phyloP scores from a whole-genome alignment of 805 yeast genomes.

The Zygotorulaspora chibaensis region DNA sequence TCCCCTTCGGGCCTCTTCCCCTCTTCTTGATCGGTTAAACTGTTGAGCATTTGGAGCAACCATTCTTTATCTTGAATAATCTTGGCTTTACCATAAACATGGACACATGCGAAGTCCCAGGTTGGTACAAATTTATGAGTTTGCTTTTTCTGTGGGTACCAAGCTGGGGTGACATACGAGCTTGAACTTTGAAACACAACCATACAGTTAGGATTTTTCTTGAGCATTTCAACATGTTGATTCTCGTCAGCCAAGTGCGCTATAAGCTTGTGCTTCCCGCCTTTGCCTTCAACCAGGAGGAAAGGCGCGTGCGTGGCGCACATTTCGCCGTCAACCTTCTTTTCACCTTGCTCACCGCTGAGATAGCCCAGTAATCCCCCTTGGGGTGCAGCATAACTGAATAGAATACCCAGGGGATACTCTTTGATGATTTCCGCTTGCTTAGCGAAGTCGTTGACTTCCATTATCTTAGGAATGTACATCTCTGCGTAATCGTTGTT shows the following conservation, averaged over 20 bases:
- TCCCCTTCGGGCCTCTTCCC: constrained; percentile 30
- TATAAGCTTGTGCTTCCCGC: constrained; percentile 39
- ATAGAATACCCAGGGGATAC: constrained; percentile 51
- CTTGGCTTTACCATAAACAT: constrained; percentile 48
- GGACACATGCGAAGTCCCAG: constrained; percentile 38
- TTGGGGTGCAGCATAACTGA: constrained; percentile 23
- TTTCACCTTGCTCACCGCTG: constrained; percentile 8
- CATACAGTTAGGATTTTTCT: constrained; percentile 39
- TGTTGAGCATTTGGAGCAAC: constrained; percentile 42
- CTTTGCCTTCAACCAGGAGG: constrained; percentile 36
- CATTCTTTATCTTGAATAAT: constrained; percentile 44
- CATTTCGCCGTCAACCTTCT: constrained; percentile 36
- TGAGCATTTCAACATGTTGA: constrained; percentile 43
- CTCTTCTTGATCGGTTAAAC: constrained; percentile 46
- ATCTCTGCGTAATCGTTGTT: constrained; percentile 9
- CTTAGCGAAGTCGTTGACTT: constrained; percentile 34
- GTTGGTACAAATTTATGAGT: constrained; percentile 66
- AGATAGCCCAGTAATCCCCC: constrained; percentile 10
- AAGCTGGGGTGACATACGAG: constrained; percentile 54
- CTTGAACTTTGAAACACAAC: constrained; percentile 50
- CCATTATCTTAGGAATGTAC: constrained; percentile 31
- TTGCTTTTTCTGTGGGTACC: constrained; percentile 52
- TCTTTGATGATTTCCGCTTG: constrained; percentile 41
- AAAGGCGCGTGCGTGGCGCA: constrained; percentile 59
- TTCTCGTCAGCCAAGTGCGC: constrained; percentile 47